Conservation (phyloP, 2,329 filamentous ascomycete genomes). For the Phaeomoniella chlamydospora region DNA sequence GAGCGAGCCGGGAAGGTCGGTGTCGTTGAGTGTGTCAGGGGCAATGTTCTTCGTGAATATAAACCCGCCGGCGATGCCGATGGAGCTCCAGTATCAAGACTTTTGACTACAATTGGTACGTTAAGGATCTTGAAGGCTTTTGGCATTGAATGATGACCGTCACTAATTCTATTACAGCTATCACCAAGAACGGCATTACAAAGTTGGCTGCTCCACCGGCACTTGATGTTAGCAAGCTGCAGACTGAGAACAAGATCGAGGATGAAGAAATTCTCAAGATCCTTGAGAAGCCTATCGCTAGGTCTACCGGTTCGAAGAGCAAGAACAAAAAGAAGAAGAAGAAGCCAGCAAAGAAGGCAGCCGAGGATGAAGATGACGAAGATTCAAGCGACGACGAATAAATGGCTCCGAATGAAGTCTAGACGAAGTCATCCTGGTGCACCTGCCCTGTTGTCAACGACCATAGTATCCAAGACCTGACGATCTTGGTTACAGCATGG, state of each 20-base stretch:
- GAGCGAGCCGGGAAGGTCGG: slow-evolving; percentile 93
- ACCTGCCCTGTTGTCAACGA: too few species aligned
- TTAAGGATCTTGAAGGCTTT: slow-evolving; percentile 11
- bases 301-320: slow-evolving; percentile 51
- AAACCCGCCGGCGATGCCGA: slow-evolving; percentile 94
- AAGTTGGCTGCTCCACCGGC: slow-evolving; percentile 65
- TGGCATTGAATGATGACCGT: slow-evolving; percentile 1
- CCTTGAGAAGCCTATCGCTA: slow-evolving; percentile 67
- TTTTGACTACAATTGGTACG: slow-evolving; percentile 88
- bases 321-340: slow-evolving; percentile 91
- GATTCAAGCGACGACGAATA: slow-evolving; percentile 21
- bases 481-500: too few species aligned
- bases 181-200: slow-evolving; percentile 94
- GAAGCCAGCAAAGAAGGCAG: slow-evolving; percentile 38
- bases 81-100: slow-evolving; percentile 64
- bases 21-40: slow-evolving; percentile 88
- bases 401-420: too few species aligned
- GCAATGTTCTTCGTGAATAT: slow-evolving; percentile 86
- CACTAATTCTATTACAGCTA: slow-evolving; percentile 42
- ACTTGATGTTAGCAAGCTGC: slow-evolving; percentile 65
- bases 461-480: too few species aligned
- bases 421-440: too few species aligned
- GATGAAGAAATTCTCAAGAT: slow-evolving; percentile 94
- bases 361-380: slow-evolving; percentile 20
- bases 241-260: slow-evolving; percentile 95